Conservation (phyloP, 331 rosid species). For the Quercus tomentella region DNA sequence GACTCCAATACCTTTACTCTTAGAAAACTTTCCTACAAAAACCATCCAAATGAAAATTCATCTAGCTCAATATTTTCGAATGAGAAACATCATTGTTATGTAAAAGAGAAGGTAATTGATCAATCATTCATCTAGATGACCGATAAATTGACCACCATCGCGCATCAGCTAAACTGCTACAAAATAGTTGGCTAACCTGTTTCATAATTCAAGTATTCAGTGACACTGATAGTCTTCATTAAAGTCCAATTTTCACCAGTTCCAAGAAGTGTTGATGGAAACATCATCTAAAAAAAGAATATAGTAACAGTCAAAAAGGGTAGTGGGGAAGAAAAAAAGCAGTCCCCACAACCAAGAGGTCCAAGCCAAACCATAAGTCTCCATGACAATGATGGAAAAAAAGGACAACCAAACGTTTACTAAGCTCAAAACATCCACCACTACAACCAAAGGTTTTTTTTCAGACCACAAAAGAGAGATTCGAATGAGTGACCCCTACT, state of each 20-base stretch:
- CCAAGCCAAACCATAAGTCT: background rate
- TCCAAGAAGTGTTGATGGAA: constrained; percentile 91
- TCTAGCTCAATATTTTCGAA: constrained; percentile 9
- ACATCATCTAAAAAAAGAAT: constrained; percentile 71
- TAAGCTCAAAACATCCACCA: background rate
- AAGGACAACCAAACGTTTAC: background rate
- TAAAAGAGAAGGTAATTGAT: constrained; percentile 2
- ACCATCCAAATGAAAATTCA: background rate
- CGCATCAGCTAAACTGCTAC: background rate
- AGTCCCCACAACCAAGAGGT: background rate
- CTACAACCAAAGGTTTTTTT: background rate
- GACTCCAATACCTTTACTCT: constrained; percentile 92
- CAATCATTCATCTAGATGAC: constrained; percentile 2
- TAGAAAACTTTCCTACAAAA: constrained; percentile 82
- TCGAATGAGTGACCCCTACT: too few species aligned
- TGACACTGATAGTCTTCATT: constrained; percentile 96
- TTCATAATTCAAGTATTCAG: constrained; percentile 93
- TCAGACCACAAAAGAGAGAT: too few species aligned
- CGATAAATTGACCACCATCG: background rate
- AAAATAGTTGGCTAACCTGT: constrained; percentile 51
- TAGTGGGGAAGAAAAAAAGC: constrained; percentile 1
- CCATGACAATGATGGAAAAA: background rate
- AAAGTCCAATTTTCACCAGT: constrained; percentile 89
- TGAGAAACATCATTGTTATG: background rate
- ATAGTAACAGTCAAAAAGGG: constrained; percentile 1